Conservation (phyloP, 192 early-diverging fungal genomes). For the Dimargaris xerosporica region DNA sequence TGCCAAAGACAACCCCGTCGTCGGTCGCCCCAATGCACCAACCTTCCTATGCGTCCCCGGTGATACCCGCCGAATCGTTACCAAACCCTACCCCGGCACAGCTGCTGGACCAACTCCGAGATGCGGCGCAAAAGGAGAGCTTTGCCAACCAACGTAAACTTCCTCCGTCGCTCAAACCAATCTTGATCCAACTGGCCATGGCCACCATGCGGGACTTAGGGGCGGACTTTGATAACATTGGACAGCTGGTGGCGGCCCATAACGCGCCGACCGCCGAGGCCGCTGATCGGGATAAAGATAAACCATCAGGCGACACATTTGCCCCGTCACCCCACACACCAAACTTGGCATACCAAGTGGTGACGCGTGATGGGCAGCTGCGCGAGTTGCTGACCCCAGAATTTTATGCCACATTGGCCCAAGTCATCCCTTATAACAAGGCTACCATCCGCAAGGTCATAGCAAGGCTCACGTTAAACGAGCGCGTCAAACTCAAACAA, state of each 20-base stretch:
- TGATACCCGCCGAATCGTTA: not conserved
- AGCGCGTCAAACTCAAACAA: slow-evolving; percentile 4
- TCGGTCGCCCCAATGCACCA: not conserved
- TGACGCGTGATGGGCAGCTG: not conserved
- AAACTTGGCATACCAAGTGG: not conserved
- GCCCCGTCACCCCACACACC: not conserved
- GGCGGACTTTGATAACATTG: not conserved
- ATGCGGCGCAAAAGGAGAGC: not conserved
- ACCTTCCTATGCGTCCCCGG: not conserved
- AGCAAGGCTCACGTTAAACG: not conserved
- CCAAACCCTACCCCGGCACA: not conserved
- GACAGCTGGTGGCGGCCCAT: slow-evolving; percentile 5
- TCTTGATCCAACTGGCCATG: not conserved
- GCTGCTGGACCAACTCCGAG: not conserved
- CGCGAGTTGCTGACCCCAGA: not conserved
- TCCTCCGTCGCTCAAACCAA: not conserved
- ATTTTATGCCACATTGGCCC: not conserved
- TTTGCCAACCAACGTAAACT: slow-evolving; percentile 5
- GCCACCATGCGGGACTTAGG: not conserved
- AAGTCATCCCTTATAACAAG: not conserved
- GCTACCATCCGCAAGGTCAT: slow-evolving; percentile 7
- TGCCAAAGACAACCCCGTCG: not conserved
- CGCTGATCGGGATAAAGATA: not conserved
- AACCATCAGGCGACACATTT: not conserved
- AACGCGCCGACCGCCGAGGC: not conserved